phyloP scores from a whole-genome alignment of 2,329 filamentous ascomycete species.

The Periconia sp. region DNA sequence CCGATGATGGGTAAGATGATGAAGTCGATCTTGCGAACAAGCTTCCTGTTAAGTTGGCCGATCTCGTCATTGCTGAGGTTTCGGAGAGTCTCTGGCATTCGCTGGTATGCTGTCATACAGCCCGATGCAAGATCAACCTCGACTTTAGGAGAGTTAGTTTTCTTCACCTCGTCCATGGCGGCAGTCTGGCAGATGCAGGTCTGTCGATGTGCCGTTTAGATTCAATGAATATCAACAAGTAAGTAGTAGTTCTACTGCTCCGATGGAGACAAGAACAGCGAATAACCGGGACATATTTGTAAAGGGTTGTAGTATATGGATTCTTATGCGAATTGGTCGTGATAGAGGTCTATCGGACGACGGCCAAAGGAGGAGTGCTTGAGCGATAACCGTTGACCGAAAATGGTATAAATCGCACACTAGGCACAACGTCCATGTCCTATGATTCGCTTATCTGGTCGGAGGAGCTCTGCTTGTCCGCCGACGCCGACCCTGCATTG shows the following conservation, averaged over 20 bases:
- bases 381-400: no score
- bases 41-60: slow-evolving; percentile 18
- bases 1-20: slow-evolving; percentile 24
- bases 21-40: slow-evolving; percentile 23
- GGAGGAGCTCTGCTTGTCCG: slow-evolving; percentile 4
- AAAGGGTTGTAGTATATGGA: not conserved
- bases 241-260: no score
- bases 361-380: no score
- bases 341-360: no score
- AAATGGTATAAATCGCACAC: no score
- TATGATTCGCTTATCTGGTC: no score
- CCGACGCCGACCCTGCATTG: not conserved
- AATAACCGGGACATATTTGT: not conserved
- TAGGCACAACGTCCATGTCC: no score
- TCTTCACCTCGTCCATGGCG: slow-evolving; percentile 9
- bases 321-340: not conserved
- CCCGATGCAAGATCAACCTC: slow-evolving; percentile 8
- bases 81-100: slow-evolving; percentile 22
- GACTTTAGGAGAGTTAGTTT: slow-evolving; percentile 2
- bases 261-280: no score
- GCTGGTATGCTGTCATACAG: slow-evolving; percentile 9
- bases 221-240: no score
- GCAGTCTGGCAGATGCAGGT: not conserved
- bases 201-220: no score
- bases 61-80: slow-evolving; percentile 22